These are phyloP conservation scores for Domatiomyces catenatus DNA, from an alignment of 2,329 filamentous ascomycete genomes.

Conservation along the genomic window DNA sequence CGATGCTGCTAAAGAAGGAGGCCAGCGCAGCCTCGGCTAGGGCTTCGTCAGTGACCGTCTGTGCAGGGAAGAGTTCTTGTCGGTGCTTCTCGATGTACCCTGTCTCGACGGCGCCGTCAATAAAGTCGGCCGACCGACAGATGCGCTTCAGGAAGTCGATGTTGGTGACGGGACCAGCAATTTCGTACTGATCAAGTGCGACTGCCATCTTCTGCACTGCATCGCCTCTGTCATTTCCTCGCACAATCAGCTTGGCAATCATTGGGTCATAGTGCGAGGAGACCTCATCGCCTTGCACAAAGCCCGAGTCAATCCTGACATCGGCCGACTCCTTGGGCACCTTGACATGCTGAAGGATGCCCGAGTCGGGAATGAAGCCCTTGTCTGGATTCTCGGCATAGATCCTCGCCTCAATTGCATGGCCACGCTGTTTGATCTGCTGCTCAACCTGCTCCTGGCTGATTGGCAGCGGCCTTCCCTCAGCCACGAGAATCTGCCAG, in stretches of 20 bases:
- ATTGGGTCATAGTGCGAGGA: slow-evolving; percentile 95
- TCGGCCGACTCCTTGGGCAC: slow-evolving; percentile 52
- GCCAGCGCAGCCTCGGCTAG: slow-evolving; percentile 78
- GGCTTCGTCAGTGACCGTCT: slow-evolving; percentile 51
- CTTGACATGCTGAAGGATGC: slow-evolving; percentile 65
- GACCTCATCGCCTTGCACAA: slow-evolving; percentile 78
- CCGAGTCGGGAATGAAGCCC: slow-evolving; percentile 89
- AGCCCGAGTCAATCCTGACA: slow-evolving; percentile 84
- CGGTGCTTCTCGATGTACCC: slow-evolving; percentile 88
- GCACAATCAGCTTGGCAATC: slow-evolving; percentile 94
- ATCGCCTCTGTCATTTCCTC: slow-evolving; percentile 60
- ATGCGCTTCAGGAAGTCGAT: slow-evolving; percentile 90
- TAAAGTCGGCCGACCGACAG: slow-evolving; percentile 66
- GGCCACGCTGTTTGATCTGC: slow-evolving; percentile 57
- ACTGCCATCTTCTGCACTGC: slow-evolving; percentile 68
- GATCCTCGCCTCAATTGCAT: slow-evolving; percentile 88
- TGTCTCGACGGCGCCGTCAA: slow-evolving; percentile 79
- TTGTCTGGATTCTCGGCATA: slow-evolving; percentile 89
- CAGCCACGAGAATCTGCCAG: slow-evolving; percentile 85
- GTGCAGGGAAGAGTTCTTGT: slow-evolving; percentile 57
- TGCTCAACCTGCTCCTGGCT: slow-evolving; percentile 50
- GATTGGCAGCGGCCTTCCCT: slow-evolving; percentile 50
- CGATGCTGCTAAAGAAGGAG: slow-evolving; percentile 37
- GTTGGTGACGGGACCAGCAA: slow-evolving; percentile 85
- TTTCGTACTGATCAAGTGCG: slow-evolving; percentile 75